phyloP scores from a whole-genome alignment of 768 basidiomycete species.

The Tylopilus subfusipes region DNA sequence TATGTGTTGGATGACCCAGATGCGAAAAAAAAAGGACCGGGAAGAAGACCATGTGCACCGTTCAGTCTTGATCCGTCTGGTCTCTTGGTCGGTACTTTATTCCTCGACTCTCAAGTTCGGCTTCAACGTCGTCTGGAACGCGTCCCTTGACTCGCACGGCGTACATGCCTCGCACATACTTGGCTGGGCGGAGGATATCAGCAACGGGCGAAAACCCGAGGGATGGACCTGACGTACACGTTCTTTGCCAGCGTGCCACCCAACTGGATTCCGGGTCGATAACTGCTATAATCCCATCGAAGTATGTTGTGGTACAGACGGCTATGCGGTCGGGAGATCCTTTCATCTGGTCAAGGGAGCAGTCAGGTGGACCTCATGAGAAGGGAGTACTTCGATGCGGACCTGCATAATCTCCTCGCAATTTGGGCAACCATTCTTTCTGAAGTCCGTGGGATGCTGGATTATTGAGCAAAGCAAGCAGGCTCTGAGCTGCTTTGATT shows the following conservation, averaged over 20 bases:
- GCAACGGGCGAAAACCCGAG: not conserved
- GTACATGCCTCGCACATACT: conserved; percentile 89
- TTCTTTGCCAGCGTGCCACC: conserved; percentile 96
- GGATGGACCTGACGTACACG: conserved; percentile 52
- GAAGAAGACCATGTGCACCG: conserved; percentile 5
- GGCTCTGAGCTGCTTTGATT: conserved; percentile 76
- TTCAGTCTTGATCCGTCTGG: conserved; percentile 68
- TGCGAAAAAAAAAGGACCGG: not conserved
- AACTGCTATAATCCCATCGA: conserved; percentile 88
- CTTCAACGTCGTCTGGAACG: conserved; percentile 81
- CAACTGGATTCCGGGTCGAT: conserved; percentile 86
- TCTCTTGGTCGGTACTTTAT: conserved; percentile 87
- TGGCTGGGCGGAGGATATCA: conserved; percentile 49
- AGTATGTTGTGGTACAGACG: conserved; percentile 87
- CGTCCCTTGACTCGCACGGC: conserved; percentile 86
- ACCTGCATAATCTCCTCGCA: conserved; percentile 96
- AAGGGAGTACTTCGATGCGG: conserved; percentile 17
- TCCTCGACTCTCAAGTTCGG: conserved; percentile 69
- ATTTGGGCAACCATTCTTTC: conserved; percentile 88
- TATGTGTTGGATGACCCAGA: not conserved
- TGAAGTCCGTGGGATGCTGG: conserved; percentile 79
- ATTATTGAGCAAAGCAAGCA: conserved; percentile 94
- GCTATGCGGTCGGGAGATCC: conserved; percentile 78
- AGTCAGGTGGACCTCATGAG: not conserved
- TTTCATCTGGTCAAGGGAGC: conserved; percentile 64